Conservation (phyloP, 331 rosid species). For the Stylosanthes scabra region DNA sequence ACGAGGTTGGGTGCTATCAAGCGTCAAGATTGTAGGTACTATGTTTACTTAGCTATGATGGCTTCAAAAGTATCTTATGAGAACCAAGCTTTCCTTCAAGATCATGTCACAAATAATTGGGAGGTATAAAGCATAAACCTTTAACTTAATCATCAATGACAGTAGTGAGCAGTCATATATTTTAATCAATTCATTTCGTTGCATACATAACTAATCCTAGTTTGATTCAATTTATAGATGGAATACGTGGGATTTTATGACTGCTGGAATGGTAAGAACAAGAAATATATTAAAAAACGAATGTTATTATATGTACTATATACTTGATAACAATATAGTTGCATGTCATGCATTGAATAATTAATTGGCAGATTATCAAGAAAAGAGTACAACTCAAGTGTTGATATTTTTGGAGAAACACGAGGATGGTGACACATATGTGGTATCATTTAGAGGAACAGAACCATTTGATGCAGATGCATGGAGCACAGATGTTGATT, state of each 20-base stretch:
- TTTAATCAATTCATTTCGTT: not conserved
- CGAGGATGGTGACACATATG: slow-evolving; percentile 53
- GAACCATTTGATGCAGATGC: slow-evolving; percentile 84
- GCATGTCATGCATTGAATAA: not conserved
- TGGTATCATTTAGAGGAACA: slow-evolving; percentile 88
- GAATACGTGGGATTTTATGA: slow-evolving; percentile 65
- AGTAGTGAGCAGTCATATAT: too few relatives aligned
- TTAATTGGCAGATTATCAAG: slow-evolving; percentile 71
- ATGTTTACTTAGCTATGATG: slow-evolving; percentile 68
- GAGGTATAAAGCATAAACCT: too few relatives aligned
- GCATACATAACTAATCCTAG: not conserved
- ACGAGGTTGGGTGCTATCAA: slow-evolving; percentile 52
- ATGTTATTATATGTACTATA: too few relatives aligned
- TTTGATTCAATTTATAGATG: slow-evolving; percentile 48
- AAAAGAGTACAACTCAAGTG: slow-evolving; percentile 68
- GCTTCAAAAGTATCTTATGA: slow-evolving; percentile 78
- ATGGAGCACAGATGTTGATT: slow-evolving; percentile 85
- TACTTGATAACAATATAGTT: too few relatives aligned
- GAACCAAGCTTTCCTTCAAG: slow-evolving; percentile 54
- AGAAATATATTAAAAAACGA: too few relatives aligned
- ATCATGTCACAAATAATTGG: slow-evolving; percentile 58
- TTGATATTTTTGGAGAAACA: slow-evolving; percentile 60
- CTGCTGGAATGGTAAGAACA: slow-evolving; percentile 77
- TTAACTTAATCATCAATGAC: too few relatives aligned
- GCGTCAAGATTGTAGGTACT: slow-evolving; percentile 54